Conservation (phyloP, 352 stramenopile genomes). For the Globisporangium radiosum region DNA sequence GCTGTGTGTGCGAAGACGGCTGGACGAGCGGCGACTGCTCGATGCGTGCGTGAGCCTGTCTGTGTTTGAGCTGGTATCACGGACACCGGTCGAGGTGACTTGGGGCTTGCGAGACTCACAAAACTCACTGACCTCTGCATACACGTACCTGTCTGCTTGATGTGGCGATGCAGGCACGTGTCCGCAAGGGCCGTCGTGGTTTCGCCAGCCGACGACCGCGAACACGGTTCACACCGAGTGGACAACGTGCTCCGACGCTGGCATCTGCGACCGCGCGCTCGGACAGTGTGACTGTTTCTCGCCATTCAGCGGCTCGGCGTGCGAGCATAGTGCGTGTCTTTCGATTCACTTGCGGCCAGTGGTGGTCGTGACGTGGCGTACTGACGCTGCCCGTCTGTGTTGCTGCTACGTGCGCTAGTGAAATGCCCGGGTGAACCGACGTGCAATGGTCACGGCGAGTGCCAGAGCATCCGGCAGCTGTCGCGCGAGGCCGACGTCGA, state of each 20-base stretch:
- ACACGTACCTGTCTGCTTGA: neutral
- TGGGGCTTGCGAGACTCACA: too few relatives aligned
- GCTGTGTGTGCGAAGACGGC: constrained; percentile 51
- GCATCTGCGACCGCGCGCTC: constrained; percentile 40
- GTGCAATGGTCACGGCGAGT: constrained; percentile 72
- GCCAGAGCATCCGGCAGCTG: constrained; percentile 65
- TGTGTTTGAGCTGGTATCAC: neutral
- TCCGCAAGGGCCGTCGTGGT: constrained; percentile 59
- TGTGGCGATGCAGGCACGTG: constrained; percentile 36
- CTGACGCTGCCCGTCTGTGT: neutral
- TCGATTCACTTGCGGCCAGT: neutral
- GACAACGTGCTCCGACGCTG: constrained; percentile 51
- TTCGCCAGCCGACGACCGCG: constrained; percentile 25
- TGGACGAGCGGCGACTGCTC: constrained; percentile 68
- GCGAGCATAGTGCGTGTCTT: constrained; percentile 35
- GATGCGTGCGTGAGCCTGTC: constrained; percentile 21
- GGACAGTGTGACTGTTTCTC: constrained; percentile 58
- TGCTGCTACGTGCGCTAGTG: constrained; percentile 20
- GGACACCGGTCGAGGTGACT: neutral
- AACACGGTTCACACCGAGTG: constrained; percentile 53
- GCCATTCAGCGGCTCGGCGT: constrained; percentile 52
- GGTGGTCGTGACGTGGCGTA: neutral
- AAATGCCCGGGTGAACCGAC: constrained; percentile 43
- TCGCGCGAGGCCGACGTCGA: constrained; percentile 51
- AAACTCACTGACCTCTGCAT: neutral